phyloP scores from a whole-genome alignment of 176 grass and related monocot genomes.

The Lolium multiflorum region DNA sequence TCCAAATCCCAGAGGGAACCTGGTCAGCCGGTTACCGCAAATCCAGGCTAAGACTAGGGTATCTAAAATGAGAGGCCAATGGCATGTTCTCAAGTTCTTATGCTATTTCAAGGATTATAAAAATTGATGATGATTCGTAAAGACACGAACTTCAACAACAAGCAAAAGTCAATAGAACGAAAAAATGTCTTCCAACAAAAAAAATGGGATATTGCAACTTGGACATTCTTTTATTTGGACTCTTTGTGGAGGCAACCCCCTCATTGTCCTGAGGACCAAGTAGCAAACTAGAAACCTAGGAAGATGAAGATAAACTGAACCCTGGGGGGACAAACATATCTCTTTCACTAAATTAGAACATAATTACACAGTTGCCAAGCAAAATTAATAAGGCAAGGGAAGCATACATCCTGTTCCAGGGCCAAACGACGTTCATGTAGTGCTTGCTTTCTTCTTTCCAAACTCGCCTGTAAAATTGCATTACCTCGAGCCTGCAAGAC shows the following conservation, averaged over 20 bases:
- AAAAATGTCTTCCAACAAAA: not conserved
- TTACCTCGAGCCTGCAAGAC: slow-evolving; percentile 87
- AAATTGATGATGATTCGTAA: not conserved
- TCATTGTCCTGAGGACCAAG: not conserved
- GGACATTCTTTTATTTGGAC: slow-evolving; percentile 21
- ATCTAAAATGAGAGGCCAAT: slow-evolving; percentile 8
- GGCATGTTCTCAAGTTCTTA: not conserved
- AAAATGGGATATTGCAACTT: not conserved
- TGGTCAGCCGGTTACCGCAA: not conserved
- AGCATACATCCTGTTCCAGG: slow-evolving; percentile 99
- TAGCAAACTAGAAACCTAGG: slow-evolving; percentile 19
- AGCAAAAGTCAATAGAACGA: not conserved
- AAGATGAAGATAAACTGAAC: slow-evolving; percentile 30
- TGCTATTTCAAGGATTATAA: slow-evolving; percentile 8
- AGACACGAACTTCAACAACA: slow-evolving; percentile 2
- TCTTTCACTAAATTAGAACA: slow-evolving; percentile 27
- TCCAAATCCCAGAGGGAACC: not conserved
- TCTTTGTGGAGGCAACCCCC: not conserved
- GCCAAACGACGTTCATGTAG: slow-evolving; percentile 94
- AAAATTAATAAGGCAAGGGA: slow-evolving; percentile 42
- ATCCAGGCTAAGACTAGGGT: not conserved
- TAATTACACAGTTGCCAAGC: not conserved
- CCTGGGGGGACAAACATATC: not conserved
- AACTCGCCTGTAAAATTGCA: slow-evolving; percentile 95
- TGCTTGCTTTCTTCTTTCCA: slow-evolving; percentile 99